These are phyloP conservation scores for Carallia pectinifolia DNA, from an alignment of 345 rosid species.

Conservation along the genomic window DNA sequence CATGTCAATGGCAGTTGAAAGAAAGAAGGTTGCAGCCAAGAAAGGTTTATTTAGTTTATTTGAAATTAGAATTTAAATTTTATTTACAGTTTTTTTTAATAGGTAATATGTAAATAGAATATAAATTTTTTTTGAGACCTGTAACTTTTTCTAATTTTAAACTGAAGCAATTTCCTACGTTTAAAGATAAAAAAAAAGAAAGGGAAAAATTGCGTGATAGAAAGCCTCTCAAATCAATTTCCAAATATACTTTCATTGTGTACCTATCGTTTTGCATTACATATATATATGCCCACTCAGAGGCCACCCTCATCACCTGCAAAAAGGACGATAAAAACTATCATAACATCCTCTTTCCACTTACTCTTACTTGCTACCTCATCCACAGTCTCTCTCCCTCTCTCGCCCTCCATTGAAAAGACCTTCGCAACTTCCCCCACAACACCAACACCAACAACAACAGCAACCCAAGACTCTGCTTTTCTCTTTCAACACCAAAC, in stretches of 20 bases:
- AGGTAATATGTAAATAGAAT: too few relatives aligned
- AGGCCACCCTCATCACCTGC: constrained; percentile 20
- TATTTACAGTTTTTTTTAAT: too few relatives aligned
- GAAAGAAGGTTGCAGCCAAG: not conserved
- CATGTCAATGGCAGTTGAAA: constrained; percentile 17
- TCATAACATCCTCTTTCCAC: constrained; percentile 12
- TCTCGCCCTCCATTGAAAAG: constrained; percentile 29
- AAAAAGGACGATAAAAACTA: constrained; percentile 9
- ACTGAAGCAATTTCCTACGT: too few relatives aligned
- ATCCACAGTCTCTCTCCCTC: constrained; percentile 13
- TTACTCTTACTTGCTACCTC: constrained; percentile 26
- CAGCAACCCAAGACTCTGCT: not conserved
- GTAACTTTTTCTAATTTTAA: too few relatives aligned
- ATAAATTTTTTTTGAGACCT: too few relatives aligned
- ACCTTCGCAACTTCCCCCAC: constrained; percentile 53
- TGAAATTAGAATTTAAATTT: too few relatives aligned
- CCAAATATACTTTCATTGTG: not conserved
- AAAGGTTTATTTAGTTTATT: too few relatives aligned
- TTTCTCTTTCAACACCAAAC: constrained; percentile 1
- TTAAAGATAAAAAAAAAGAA: too few relatives aligned
- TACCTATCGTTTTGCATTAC: not conserved
- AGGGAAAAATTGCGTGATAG: not conserved
- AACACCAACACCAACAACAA: constrained; percentile 36
- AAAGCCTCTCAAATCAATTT: constrained; percentile 26
- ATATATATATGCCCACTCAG: constrained; percentile 20